These are phyloP conservation scores for Saitoella complicata DNA, from an alignment of 805 yeast species.

Conservation along the genomic window DNA sequence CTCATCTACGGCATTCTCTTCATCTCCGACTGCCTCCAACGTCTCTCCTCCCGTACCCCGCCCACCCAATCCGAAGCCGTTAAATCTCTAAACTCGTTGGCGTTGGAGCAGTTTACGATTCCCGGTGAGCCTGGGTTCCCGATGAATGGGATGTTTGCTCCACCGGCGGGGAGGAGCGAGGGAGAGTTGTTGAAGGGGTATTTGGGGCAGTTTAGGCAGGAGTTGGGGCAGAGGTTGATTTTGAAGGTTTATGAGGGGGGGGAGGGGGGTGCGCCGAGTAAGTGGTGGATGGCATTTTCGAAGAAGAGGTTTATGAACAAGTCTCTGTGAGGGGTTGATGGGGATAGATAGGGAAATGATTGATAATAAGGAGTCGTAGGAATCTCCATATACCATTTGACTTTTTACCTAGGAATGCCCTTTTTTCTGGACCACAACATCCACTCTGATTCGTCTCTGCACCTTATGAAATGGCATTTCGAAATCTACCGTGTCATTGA, in stretches of 20 bases:
- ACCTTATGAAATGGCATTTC: too few relatives aligned
- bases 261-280: slow-evolving; percentile 45
- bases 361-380: too few relatives aligned
- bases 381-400: too few relatives aligned
- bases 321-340: slow-evolving; percentile 31
- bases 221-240: slow-evolving; percentile 65
- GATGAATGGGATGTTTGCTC: slow-evolving; percentile 55
- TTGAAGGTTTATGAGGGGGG: slow-evolving; percentile 53
- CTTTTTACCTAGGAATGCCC: too few relatives aligned
- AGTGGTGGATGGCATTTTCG: slow-evolving; percentile 86
- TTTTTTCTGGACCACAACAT: too few relatives aligned
- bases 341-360: too few relatives aligned
- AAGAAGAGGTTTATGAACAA: slow-evolving; percentile 93
- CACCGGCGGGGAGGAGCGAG: slow-evolving; percentile 61
- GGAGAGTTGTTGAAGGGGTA: slow-evolving; percentile 67
- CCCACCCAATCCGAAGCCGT: slow-evolving; percentile 21
- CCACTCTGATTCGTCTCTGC: too few relatives aligned
- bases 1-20: slow-evolving; percentile 85
- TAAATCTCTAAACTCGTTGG: slow-evolving; percentile 55
- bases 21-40: slow-evolving; percentile 67
- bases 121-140: slow-evolving; percentile 97
- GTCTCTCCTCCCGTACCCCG: slow-evolving; percentile 29
- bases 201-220: slow-evolving; percentile 88
- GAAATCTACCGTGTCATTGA: too few relatives aligned
- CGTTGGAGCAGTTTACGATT: slow-evolving; percentile 72